Base-by-base conservation (phyloP, 2,329 filamentous ascomycete genomes). In the Coniella vitis region DNA sequence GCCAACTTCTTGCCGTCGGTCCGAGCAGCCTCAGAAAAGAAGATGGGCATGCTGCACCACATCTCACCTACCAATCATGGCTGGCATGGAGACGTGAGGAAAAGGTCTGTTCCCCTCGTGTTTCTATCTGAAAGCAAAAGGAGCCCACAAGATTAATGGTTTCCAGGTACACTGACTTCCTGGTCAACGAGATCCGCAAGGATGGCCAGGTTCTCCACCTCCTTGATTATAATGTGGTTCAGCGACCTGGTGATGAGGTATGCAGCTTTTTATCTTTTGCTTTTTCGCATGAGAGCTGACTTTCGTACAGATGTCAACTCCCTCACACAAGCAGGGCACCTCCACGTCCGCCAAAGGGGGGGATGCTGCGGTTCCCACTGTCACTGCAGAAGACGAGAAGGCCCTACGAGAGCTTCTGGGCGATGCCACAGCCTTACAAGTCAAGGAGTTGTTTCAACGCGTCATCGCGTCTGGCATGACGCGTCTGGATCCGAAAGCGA, bases 151-250 rank as follows among this genome's bases (percentile, higher is more conserved):
- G 36, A 56, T 49, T 16, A 9, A 39, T 16, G 20, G 8, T 4
- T 7, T 39, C 10, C 22, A 81, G 88, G 56, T 96, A 90, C 65
- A 91, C 90, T 4, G 90, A 96, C 64, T 96, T 96, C 60, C 73
- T 93, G 57, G 90, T 96, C 58, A 90, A 95, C 61, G 90, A 96
- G 66, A 91, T 96, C 54, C 71, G 78, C 17, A 81, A 83, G 25
- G 79, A 85, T 60, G 90, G 90, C 14, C 68, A 81, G 47, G 87
- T 95, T 13, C 65, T 93, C 45, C 88, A 91, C 64, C 71, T 96
- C 42, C 73, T 48, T 4, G 62, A 66, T 25, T 63, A 54, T 25
- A 47, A 54, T 4, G 46, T 54, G 19, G 46, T 47, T 21, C 17
- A 38, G 21, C 49, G 25, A 12, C 51, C 48, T 12, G 37, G 40